Conservation (phyloP, 75 land plant species). For the Picea glauca region DNA sequence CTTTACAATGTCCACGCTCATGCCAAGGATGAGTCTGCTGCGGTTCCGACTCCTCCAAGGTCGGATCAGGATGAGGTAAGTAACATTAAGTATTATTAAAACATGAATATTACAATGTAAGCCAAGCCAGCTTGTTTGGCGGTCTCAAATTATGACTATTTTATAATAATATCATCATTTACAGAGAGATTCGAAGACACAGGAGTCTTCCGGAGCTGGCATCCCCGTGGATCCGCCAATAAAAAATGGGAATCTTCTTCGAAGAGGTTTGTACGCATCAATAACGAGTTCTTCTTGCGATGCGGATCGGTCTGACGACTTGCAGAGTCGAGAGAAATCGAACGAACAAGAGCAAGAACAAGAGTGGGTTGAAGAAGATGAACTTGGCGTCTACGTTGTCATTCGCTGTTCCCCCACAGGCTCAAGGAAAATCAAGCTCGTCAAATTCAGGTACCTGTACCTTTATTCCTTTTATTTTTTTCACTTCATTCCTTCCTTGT, state of each 20-base stretch:
- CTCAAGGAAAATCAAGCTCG: conserved; percentile 74
- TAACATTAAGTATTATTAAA: too few relatives aligned
- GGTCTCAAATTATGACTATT: background rate
- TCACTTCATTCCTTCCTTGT: background rate
- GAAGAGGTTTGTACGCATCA: background rate
- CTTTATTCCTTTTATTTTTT: background rate
- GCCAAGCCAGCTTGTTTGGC: too few relatives aligned
- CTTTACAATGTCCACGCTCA: conserved; percentile 74
- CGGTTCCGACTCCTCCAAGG: conserved; percentile 32
- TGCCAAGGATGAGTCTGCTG: conserved; percentile 17
- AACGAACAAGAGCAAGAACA: conserved; percentile 15
- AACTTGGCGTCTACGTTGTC: conserved; percentile 80
- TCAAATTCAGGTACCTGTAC: conserved; percentile 72
- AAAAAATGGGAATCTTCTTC: conserved; percentile 54
- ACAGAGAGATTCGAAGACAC: background rate
- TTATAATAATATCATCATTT: background rate
- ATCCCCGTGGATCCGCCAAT: background rate
- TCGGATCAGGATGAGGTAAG: conserved; percentile 50
- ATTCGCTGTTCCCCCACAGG: conserved; percentile 49
- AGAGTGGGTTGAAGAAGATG: conserved; percentile 87
- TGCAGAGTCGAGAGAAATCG: conserved; percentile 24
- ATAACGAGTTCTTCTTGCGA: conserved; percentile 40
- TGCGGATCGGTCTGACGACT: conserved; percentile 47
- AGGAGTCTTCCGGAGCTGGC: too few relatives aligned
- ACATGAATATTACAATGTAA: too few relatives aligned